phyloP scores from a whole-genome alignment of 306 rosid genomes.

The Lathyrus oleraceus region DNA sequence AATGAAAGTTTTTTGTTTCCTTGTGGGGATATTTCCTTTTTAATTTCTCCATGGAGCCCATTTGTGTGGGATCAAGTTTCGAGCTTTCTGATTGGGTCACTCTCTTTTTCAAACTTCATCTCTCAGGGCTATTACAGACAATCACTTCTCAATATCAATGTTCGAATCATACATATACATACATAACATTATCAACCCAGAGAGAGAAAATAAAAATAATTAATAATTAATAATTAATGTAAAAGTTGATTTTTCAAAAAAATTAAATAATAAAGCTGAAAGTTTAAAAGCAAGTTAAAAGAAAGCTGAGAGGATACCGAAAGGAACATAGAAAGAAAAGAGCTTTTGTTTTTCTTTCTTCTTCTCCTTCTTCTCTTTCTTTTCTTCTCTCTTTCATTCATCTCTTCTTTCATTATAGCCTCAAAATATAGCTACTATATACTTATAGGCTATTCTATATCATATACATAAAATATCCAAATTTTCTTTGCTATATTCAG shows the following conservation, averaged over 20 bases:
- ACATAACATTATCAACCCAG: conserved; percentile 27
- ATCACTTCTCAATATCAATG: conserved; percentile 58
- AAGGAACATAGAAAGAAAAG: conserved; percentile 50
- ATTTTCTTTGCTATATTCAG: background rate
- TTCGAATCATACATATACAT: conserved; percentile 38
- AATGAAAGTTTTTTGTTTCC: conserved; percentile 69
- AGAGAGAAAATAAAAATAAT: conserved; percentile 31
- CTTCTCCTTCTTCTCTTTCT: conserved; percentile 20
- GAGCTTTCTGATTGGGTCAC: conserved; percentile 69
- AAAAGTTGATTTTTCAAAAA: conserved; percentile 35
- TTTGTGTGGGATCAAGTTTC: conserved; percentile 84
- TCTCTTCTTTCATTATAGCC: conserved; percentile 37
- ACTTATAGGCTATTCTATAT: conserved; percentile 22
- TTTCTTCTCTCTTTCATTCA: conserved; percentile 21
- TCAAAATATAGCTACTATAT: conserved; percentile 15
- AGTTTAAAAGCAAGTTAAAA: conserved; percentile 61
- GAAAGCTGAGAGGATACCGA: conserved; percentile 75
- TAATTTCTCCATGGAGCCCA: conserved; percentile 73
- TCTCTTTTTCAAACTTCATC: conserved; percentile 3
- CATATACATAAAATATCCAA: background rate
- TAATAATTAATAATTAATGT: background rate
- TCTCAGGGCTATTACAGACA: conserved; percentile 50
- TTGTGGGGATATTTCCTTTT: conserved; percentile 65
- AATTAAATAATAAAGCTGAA: conserved; percentile 50
- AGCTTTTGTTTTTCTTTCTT: conserved; percentile 42